Conservation (phyloP, 2,329 filamentous ascomycete genomes). For the Aspergillus neotritici region DNA sequence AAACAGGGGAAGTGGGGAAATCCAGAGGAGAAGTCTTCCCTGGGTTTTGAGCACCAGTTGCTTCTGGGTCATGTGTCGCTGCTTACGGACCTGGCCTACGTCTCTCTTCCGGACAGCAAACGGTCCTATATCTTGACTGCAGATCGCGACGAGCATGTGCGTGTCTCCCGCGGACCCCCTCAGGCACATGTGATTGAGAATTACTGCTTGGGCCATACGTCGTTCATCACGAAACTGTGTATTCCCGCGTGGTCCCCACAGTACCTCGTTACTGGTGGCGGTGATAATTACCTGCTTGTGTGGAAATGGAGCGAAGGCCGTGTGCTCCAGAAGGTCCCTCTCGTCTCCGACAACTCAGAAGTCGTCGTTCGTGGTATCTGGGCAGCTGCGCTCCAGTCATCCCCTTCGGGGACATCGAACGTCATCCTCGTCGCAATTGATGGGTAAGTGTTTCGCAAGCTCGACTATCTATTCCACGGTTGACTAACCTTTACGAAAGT, state of each 20-base stretch:
- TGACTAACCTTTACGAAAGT: conserved; percentile 48
- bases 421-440: conserved; percentile 52
- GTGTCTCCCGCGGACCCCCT: conserved; percentile 72
- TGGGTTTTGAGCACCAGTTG: conserved; percentile 66
- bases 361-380: conserved; percentile 51
- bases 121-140: conserved; percentile 60
- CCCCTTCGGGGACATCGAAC: conserved; percentile 8
- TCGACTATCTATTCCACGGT: not conserved
- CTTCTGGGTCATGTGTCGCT: conserved; percentile 92
- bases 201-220: conserved; percentile 81
- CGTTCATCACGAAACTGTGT: conserved; percentile 75
- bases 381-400: conserved; percentile 26
- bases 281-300: conserved; percentile 69
- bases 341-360: conserved; percentile 23
- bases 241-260: conserved; percentile 53
- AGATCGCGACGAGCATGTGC: conserved; percentile 77
- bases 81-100: conserved; percentile 68
- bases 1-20: conserved; percentile 36
- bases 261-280: conserved; percentile 78
- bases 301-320: conserved; percentile 68
- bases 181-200: conserved; percentile 84
- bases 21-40: conserved; percentile 44
- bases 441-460: conserved; percentile 43
- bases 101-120: conserved; percentile 39
- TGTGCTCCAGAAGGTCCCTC: conserved; percentile 27